phyloP scores from a whole-genome alignment of 2,329 filamentous ascomycete genomes.

The Fusarium musae region DNA sequence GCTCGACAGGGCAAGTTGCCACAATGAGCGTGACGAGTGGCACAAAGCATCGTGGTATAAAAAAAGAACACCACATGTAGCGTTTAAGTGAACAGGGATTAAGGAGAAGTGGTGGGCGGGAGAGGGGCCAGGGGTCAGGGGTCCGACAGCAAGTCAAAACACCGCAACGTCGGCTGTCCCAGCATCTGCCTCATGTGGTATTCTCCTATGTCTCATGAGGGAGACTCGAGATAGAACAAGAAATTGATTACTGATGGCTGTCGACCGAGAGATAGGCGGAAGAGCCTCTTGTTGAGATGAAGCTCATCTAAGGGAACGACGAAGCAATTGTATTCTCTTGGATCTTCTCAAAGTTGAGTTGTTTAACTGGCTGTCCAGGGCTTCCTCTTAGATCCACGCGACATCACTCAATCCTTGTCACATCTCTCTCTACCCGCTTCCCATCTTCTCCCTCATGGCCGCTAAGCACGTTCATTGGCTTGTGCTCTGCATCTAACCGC shows the following conservation, averaged over 20 bases:
- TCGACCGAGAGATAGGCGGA: not conserved
- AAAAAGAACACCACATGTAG: constrained; percentile 30
- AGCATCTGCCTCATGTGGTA: constrained; percentile 34
- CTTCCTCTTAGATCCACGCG: constrained; percentile 23
- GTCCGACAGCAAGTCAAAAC: constrained; percentile 21
- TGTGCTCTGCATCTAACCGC: constrained; percentile 52
- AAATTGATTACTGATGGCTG: not conserved
- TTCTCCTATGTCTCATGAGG: constrained; percentile 27
- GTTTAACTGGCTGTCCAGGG: constrained; percentile 14
- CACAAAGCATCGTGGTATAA: constrained; percentile 17
- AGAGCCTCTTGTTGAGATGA: not conserved
- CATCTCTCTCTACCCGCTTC: constrained; percentile 25
- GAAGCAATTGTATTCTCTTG: not conserved
- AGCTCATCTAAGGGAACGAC: constrained; percentile 14
- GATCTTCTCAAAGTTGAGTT: constrained; percentile 18
- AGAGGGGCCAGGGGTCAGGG: constrained; percentile 27
- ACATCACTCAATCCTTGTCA: constrained; percentile 18
- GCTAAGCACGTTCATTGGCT: constrained; percentile 50
- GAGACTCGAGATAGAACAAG: not conserved
- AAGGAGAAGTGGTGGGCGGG: constrained; percentile 19
- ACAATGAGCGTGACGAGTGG: constrained; percentile 14
- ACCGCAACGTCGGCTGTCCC: constrained; percentile 33
- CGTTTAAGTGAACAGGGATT: constrained; percentile 19
- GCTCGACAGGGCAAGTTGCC: constrained; percentile 7
- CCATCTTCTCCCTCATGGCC: constrained; percentile 20